Evolutionary conservation across 257 asterid genomes (phyloP).

Genomic region (Paraleonurus japonicus): DNA sequence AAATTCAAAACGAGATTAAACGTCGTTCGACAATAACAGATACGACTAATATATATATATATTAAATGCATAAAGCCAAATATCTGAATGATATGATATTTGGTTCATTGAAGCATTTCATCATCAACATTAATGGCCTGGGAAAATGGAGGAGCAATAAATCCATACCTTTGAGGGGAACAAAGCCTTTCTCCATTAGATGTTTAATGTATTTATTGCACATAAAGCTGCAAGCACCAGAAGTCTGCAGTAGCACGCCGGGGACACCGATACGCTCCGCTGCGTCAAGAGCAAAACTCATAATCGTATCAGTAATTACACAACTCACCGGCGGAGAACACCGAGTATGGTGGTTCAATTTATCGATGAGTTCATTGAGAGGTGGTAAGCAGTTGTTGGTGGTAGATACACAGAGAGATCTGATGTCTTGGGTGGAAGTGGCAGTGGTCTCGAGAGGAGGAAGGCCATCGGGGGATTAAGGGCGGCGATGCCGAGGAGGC

Average conservation of each 20-base stretch:
- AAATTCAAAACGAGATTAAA: too few species aligned
- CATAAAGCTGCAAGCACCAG: conserved; percentile 32
- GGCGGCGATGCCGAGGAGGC: conserved; percentile 30
- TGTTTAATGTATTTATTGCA: conserved; percentile 20
- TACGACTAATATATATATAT: background rate
- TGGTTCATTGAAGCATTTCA: background rate
- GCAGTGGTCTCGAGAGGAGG: conserved; percentile 16
- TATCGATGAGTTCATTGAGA: conserved; percentile 26
- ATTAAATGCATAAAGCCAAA: background rate
- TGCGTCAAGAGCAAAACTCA: conserved; percentile 34
- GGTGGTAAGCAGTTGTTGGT: conserved; percentile 35
- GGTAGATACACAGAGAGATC: conserved; percentile 34
- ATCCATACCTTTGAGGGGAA: conserved; percentile 42
- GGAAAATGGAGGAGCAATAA: background rate
- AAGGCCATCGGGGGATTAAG: conserved; percentile 37
- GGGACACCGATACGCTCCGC: conserved; percentile 46
- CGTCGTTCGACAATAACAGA: background rate
- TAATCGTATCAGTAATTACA: conserved; percentile 31
- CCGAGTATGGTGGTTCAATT: conserved; percentile 20
- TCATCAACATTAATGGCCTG: background rate
- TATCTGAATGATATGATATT: too few species aligned
- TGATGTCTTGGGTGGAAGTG: conserved; percentile 17
- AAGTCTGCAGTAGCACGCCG: conserved; percentile 29
- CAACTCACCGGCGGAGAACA: conserved; percentile 41
- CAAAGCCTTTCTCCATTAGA: conserved; percentile 31